phyloP scores from a whole-genome alignment of 306 rosid genomes.

The Quercus agrifolia region DNA sequence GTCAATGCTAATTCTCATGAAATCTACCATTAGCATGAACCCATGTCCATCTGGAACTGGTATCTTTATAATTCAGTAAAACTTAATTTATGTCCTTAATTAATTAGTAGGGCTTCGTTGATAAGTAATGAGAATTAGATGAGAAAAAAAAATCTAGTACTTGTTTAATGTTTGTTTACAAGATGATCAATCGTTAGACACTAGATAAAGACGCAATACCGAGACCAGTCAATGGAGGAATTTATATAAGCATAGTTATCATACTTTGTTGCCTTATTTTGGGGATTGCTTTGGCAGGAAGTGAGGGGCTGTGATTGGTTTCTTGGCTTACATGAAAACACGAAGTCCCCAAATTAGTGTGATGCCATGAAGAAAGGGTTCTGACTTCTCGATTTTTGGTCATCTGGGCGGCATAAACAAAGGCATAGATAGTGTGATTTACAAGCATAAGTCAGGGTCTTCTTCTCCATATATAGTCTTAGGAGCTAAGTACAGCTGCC shows the following conservation, averaged over 20 bases:
- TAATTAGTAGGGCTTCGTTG: neutral
- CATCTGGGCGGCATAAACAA: too few species aligned
- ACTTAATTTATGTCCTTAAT: too few species aligned
- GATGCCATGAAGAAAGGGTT: too few species aligned
- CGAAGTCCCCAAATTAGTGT: constrained; percentile 5
- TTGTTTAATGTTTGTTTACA: too few species aligned
- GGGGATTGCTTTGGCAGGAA: neutral
- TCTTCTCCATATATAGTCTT: neutral
- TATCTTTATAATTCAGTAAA: neutral
- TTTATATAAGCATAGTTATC: neutral
- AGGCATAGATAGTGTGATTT: neutral
- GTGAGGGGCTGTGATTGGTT: neutral
- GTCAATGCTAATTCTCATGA: neutral
- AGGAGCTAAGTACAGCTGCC: neutral
- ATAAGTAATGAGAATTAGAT: neutral
- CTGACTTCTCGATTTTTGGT: too few species aligned
- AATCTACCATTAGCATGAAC: neutral
- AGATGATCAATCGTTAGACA: too few species aligned
- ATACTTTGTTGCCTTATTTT: neutral
- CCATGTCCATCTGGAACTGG: neutral
- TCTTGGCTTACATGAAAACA: neutral
- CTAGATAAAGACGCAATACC: too few species aligned
- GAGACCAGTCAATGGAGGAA: neutral
- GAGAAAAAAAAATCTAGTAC: neutral
- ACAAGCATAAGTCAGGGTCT: neutral